These are phyloP conservation scores for Boletus sp. DNA, from an alignment of 768 basidiomycete species.

Conservation along the genomic window DNA sequence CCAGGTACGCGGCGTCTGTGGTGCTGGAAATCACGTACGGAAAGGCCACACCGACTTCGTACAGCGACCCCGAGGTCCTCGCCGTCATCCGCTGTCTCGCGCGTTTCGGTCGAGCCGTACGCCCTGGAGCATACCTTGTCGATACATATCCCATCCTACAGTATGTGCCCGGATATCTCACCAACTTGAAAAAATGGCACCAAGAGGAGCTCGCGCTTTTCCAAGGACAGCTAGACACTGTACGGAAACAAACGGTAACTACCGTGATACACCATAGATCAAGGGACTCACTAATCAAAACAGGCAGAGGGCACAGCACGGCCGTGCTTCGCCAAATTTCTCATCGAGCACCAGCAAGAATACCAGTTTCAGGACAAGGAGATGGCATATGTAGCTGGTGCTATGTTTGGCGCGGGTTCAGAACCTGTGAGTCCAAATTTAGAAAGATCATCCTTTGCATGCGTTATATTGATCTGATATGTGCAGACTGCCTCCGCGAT, in stretches of 20 bases:
- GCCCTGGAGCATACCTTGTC: background rate
- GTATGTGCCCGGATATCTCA: slow-evolving; percentile 8
- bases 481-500: slow-evolving; percentile 7
- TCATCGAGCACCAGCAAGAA: background rate
- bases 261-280: too few species aligned
- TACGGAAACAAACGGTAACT: slow-evolving; percentile 3
- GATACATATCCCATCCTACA: slow-evolving; percentile 6
- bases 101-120: background rate
- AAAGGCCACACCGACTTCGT: slow-evolving; percentile 37
- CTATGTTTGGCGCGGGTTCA: slow-evolving; percentile 10
- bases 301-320: background rate
- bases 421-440: slow-evolving; percentile 2
- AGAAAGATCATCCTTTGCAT: too few species aligned
- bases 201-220: slow-evolving; percentile 10
- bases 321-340: slow-evolving; percentile 4
- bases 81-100: slow-evolving; percentile 16
- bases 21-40: slow-evolving; percentile 34
- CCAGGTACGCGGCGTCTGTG: slow-evolving; percentile 5
- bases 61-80: slow-evolving; percentile 35
- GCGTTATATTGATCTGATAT: too few species aligned
- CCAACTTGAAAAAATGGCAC: slow-evolving; percentile 3
- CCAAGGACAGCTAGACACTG: background rate
- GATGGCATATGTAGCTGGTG: slow-evolving; percentile 5
- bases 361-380: background rate
- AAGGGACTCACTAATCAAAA: background rate